Percentiles rank a stretch among this genome's conserved stretches.
Evolutionary conservation across 768 basidiomycete species (phyloP).

Genomic region (Auriscalpium orientale): DNA sequence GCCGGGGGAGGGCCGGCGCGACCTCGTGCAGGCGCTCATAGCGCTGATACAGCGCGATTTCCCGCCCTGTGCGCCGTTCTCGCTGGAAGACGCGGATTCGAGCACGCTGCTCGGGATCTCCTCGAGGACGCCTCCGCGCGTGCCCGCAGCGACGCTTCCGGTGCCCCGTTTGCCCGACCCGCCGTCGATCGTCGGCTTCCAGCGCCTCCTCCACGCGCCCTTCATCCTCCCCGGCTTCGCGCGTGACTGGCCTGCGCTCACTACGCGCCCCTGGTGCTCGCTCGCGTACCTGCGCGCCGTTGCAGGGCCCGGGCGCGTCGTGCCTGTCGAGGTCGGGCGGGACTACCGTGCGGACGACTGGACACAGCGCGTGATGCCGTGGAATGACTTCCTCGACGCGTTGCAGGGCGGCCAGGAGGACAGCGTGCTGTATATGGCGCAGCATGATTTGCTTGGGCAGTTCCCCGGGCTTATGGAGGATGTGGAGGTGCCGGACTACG

Average conservation of each 20-base stretch:
- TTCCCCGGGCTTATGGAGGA: conserved; percentile 75
- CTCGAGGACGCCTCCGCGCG: not conserved
- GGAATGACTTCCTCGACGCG: conserved; percentile 64
- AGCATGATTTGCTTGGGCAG: conserved; percentile 79
- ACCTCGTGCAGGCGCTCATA: conserved; percentile 61
- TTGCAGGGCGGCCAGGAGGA: conserved; percentile 22
- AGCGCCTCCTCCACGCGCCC: conserved; percentile 35
- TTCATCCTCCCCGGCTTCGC: conserved; percentile 69
- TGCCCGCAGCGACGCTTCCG: conserved; percentile 3
- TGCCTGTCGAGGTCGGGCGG: conserved; percentile 84
- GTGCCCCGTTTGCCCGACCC: conserved; percentile 37
- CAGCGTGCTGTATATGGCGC: conserved; percentile 73
- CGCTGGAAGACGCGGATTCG: not conserved
- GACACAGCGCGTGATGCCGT: conserved; percentile 72
- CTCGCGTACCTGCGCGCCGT: conserved; percentile 58
- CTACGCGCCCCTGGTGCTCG: conserved; percentile 61
- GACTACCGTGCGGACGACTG: conserved; percentile 79
- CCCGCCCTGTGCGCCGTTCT: conserved; percentile 9
- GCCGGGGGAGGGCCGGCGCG: conserved; percentile 49
- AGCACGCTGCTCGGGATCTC: not conserved
- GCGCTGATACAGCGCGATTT: conserved; percentile 43
- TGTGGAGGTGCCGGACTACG: conserved; percentile 82
- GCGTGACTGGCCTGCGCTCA: conserved; percentile 72
- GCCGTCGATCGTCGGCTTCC: conserved; percentile 56
- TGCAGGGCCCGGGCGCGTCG: conserved; percentile 74